These are phyloP conservation scores for Ophiostoma ulmi DNA, from an alignment of 2,329 filamentous ascomycete species.

Conservation along the genomic window DNA sequence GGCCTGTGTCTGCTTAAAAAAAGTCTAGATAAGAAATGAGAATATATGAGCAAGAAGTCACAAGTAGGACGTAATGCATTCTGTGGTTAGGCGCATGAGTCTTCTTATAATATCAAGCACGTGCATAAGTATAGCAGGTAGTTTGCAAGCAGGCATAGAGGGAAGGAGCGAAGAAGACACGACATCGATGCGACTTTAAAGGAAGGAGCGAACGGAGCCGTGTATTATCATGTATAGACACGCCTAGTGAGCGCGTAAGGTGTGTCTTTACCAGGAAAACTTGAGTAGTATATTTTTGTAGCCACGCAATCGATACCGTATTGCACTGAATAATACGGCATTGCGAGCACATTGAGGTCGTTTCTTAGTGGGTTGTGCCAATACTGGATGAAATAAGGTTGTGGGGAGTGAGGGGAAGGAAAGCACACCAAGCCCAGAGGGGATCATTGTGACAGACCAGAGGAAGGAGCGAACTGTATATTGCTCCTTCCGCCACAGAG, in stretches of 20 bases:
- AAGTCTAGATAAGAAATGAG: background rate
- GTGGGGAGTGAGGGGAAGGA: conserved; percentile 5
- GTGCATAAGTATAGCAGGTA: no score
- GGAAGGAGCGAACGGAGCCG: conserved; percentile 6
- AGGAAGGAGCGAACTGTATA: background rate
- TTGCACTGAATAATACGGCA: background rate
- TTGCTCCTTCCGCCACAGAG: background rate
- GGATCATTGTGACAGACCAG: conserved; percentile 10
- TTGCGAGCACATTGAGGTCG: background rate
- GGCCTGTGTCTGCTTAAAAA: background rate
- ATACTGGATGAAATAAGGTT: conserved; percentile 18
- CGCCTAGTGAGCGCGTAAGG: background rate
- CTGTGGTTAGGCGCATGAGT: no score
- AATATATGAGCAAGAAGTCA: no score
- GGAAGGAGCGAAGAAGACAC: background rate
- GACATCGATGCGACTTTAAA: background rate
- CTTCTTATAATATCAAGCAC: no score
- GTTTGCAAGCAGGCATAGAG: background rate
- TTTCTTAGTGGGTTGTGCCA: conserved; percentile 2
- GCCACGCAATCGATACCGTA: background rate
- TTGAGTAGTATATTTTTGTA: background rate
- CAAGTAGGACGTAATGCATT: no score
- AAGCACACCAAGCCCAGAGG: background rate
- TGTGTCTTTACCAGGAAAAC: background rate
- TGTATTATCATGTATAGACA: background rate